These are phyloP conservation scores for Simmondsia chinensis DNA, from an alignment of 148 eudicot species.

Conservation along the genomic window DNA sequence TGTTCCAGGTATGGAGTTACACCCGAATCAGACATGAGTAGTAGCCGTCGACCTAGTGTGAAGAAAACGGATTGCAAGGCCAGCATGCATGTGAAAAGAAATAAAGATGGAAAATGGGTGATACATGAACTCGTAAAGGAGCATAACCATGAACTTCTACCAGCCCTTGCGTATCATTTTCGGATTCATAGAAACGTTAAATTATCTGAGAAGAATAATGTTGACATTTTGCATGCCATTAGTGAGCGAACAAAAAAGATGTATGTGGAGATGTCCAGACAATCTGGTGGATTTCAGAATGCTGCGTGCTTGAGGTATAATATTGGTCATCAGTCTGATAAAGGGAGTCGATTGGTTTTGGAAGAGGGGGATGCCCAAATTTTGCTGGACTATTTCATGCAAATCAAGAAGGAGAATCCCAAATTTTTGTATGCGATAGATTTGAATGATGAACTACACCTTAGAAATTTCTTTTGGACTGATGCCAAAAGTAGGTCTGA, in stretches of 20 bases:
- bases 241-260: constrained; percentile 38
- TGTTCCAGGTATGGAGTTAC: constrained; percentile 63
- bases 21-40: constrained; percentile 36
- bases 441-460: constrained; percentile 35
- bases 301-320: constrained; percentile 15
- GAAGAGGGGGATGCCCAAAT: constrained; percentile 46
- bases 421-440: constrained; percentile 37
- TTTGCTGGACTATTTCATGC: constrained; percentile 39
- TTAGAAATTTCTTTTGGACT: constrained; percentile 44
- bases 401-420: constrained; percentile 35
- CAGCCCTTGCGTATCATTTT: constrained; percentile 43
- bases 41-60: constrained; percentile 25
- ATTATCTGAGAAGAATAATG: constrained; percentile 31
- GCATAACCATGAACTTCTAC: constrained; percentile 62
- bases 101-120: constrained; percentile 50
- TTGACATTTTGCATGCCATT: constrained; percentile 33
- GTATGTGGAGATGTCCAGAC: constrained; percentile 42
- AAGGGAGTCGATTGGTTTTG: constrained; percentile 29
- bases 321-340: constrained; percentile 19
- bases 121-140: constrained; percentile 48
- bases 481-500: constrained; percentile 50
- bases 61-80: constrained; percentile 77
- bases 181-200: constrained; percentile 33
- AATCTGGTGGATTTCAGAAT: constrained; percentile 21
- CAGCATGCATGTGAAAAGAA: constrained; percentile 73